Base-by-base conservation (phyloP, 2,329 filamentous ascomycete genomes). In the Exophiala xenobiotica region DNA sequence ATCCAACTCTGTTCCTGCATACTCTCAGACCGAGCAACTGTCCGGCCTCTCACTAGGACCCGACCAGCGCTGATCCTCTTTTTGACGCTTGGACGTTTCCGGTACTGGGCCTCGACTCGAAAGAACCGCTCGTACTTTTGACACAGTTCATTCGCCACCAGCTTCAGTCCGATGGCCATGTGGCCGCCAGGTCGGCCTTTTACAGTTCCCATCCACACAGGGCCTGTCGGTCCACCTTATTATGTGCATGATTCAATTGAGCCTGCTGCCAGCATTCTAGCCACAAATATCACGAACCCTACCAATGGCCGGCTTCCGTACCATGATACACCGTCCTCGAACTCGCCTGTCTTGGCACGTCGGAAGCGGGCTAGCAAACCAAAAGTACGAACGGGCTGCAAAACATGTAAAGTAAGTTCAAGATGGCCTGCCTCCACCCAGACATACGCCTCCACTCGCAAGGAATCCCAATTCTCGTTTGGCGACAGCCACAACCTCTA, bases 361-460 rank as follows among this genome's bases (percentile, higher is more conserved):
- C 45, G 46, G 43, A 59, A 49, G 42, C 39, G 58, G 35, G 53
- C 53, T 38, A 60, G 58, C 53, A 58, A 55, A 46, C 58, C 59
- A 51, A 61, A 61, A 55, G 57, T 58, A 52, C 57, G 57, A 40
- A 61, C 59, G n/a, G 59, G 59, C 41, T 61, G 59, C 48, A 60
- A 49, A 43, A 61, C 59, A 3, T 61, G 59, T 48, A 60, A 60
- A 50, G 58, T 60, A 44, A 45, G 59, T 53, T 44, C 38, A 18
- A 20, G 29, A 19, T 12, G 8, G 8, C 11, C 19, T 14, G 18
- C 14, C 22, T 23, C 22, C 38, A 20, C 19, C 16, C 37, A 20
- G 14, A 39, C 37, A 23, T 39, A 20, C 19, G 9, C 16, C 37
- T 39, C 18, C 37, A 39, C 37, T 16, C 33, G 19, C 38, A 24